Evolutionary conservation across 1,139 yeast genomes (phyloP), one percentile per base, ranked within the genome.

Genomic region (Meyerozyma smithsonii): DNA sequence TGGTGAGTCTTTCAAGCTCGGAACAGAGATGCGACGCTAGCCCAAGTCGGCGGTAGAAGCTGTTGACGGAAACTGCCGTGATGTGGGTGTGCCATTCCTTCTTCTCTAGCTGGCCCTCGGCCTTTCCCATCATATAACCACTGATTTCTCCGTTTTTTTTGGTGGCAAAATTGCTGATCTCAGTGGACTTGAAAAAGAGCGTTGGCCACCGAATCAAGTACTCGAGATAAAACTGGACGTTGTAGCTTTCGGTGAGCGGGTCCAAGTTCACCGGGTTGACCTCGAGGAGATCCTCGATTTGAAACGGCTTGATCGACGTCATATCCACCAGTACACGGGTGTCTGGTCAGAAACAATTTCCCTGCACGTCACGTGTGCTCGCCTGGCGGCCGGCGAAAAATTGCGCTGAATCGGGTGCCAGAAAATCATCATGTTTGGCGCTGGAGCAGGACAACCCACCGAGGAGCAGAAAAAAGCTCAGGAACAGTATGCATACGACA

Each of bases 51-150:
- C 99, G 69, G 55, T 84, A 90, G 40, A 80, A 81, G 19, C 86
- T 82, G 45, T 84, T 84, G 1, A 94, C 84, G 0, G 98, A 89
- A 3, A 94, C 96, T 0, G 98, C 98, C 0, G 97, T 89, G 42
- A 94, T 89, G 60, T 94, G 99, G 0, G 96, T 80, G 56, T 94
- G 99, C 96, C 97, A 92, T 48, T 89, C 95, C 40, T 74, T 77
- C 14, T 74, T 78, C 17, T 69, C 65, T 32, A 69, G 46, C 40
- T 63, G 54, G 1, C 98, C 98, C 60, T 94, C 98, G 3, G 95
- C 83, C 61, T 94, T 94, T n/a, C 95, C 98, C 79, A 94, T 81
- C 95, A 94, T 82, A 54, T 84, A 84, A 0, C 92, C 94, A 36
- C 83, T 77, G 16, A 77, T 69, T 36, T 64, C 66, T 4, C 15